Evolutionary conservation across 345 rosid species (phyloP).

Genomic region (Citrus hindsii): DNA sequence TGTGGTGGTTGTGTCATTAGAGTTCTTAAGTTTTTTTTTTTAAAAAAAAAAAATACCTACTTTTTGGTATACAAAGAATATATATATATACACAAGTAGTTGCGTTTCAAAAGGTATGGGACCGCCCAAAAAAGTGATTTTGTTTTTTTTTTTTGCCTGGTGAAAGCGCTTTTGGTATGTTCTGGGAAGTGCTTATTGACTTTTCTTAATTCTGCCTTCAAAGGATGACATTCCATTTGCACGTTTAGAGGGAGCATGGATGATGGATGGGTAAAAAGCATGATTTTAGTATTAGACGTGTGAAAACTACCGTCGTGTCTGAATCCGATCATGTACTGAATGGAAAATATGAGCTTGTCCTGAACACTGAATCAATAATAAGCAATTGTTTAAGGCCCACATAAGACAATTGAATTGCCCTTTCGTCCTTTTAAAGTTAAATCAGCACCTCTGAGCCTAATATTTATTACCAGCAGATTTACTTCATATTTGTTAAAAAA

Average conservation of each 20-base stretch:
- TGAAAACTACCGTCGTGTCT: no score
- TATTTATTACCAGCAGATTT: no score
- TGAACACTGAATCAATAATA: no score
- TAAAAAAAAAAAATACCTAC: no score
- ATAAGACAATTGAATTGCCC: no score
- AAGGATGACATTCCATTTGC: background rate
- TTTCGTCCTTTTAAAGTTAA: no score
- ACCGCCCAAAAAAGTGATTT: background rate
- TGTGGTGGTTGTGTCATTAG: background rate
- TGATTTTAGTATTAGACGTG: background rate
- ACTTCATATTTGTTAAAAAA: no score
- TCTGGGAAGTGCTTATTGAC: background rate
- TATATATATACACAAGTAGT: no score
- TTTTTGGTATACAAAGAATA: no score
- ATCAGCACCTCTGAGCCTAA: no score
- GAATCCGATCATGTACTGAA: background rate
- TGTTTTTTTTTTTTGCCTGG: background rate
- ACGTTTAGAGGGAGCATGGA: background rate
- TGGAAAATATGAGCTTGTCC: no score
- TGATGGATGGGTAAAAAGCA: background rate
- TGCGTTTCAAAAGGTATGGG: background rate
- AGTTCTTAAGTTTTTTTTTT: background rate
- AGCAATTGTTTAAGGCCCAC: fast-evolving
- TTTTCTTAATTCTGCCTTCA: background rate
- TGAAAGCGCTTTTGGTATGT: background rate